These are phyloP conservation scores for Kregervanrija fluxuum DNA, from an alignment of 805 yeast species.

Conservation along the genomic window DNA sequence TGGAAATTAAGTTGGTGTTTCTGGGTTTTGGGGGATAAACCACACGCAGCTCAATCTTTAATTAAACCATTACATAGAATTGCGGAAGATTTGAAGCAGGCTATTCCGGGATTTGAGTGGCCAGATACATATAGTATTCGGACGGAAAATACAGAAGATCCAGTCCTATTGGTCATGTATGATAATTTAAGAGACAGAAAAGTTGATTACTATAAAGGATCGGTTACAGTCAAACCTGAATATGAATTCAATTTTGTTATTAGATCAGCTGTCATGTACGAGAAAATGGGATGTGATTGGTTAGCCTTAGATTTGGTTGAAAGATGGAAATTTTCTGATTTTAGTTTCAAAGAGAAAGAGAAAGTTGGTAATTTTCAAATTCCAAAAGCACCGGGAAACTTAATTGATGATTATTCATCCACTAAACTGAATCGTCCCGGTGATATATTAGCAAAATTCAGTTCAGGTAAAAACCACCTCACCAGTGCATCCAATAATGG, in stretches of 20 bases:
- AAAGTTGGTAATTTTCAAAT: not conserved
- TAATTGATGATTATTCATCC: slow-evolving; percentile 3
- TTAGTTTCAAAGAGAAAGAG: not conserved
- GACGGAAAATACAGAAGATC: slow-evolving; percentile 51
- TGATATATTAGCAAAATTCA: slow-evolving; percentile 11
- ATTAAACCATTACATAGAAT: slow-evolving; percentile 44
- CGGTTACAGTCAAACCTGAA: slow-evolving; percentile 33
- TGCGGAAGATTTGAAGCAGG: slow-evolving; percentile 20
- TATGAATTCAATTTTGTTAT: slow-evolving; percentile 57
- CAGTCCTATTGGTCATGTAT: slow-evolving; percentile 66
- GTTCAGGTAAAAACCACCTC: too few species aligned
- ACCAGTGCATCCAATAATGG: too few species aligned
- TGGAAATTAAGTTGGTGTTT: slow-evolving; percentile 81
- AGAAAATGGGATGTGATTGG: slow-evolving; percentile 88
- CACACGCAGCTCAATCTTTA: slow-evolving; percentile 54
- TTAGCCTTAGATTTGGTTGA: slow-evolving; percentile 54
- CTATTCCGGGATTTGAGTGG: slow-evolving; percentile 22
- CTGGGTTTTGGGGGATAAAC: slow-evolving; percentile 51
- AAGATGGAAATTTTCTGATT: slow-evolving; percentile 54
- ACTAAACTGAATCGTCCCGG: slow-evolving; percentile 3
- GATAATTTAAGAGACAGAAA: slow-evolving; percentile 49
- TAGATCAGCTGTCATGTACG: slow-evolving; percentile 59
- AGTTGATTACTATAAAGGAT: slow-evolving; percentile 42
- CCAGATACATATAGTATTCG: slow-evolving; percentile 35
- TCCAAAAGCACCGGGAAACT: not conserved